phyloP scores from a whole-genome alignment of 2,329 filamentous ascomycete species.

The Nannizziopsis arthrosporioides region DNA sequence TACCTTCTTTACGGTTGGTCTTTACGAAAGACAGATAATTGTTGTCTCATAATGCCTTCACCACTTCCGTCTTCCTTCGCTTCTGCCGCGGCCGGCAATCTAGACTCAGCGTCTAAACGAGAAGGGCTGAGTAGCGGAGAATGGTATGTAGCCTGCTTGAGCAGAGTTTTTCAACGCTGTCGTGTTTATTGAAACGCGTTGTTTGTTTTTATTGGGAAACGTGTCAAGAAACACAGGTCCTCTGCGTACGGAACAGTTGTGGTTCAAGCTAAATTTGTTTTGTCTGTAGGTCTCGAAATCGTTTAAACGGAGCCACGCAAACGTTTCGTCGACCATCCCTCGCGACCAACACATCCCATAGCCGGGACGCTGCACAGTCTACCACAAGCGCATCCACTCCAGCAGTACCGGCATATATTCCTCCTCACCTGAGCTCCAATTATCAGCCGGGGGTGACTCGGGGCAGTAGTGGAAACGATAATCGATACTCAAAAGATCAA shows the following conservation, averaged over 20 bases:
- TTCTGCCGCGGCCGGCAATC: constrained; percentile 68
- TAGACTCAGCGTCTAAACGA: constrained; percentile 46
- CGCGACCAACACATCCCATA: constrained; percentile 43
- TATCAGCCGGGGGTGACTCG: constrained; percentile 36
- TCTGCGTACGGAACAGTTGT: not conserved
- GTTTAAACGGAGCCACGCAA: constrained; percentile 54
- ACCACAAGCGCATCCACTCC: constrained; percentile 29
- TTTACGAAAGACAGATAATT: not conserved
- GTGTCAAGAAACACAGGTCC: not conserved
- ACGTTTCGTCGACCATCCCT: constrained; percentile 55
- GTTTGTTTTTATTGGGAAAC: not conserved
- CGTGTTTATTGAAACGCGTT: not conserved
- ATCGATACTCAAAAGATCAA: constrained; percentile 67
- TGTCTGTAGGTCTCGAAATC: constrained; percentile 44
- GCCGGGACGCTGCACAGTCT: constrained; percentile 32
- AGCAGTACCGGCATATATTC: constrained; percentile 45
- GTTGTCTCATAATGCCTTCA: constrained; percentile 48
- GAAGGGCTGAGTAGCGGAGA: constrained; percentile 53
- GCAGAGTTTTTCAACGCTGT: not conserved
- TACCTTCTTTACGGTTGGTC: not conserved
- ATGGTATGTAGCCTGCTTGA: constrained; percentile 47
- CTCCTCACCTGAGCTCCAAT: constrained; percentile 47
- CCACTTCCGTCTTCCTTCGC: constrained; percentile 74
- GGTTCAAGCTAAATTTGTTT: not conserved
- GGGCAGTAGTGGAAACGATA: constrained; percentile 44